Conservation (phyloP, 331 rosid genomes). For the Malus hybrid region DNA sequence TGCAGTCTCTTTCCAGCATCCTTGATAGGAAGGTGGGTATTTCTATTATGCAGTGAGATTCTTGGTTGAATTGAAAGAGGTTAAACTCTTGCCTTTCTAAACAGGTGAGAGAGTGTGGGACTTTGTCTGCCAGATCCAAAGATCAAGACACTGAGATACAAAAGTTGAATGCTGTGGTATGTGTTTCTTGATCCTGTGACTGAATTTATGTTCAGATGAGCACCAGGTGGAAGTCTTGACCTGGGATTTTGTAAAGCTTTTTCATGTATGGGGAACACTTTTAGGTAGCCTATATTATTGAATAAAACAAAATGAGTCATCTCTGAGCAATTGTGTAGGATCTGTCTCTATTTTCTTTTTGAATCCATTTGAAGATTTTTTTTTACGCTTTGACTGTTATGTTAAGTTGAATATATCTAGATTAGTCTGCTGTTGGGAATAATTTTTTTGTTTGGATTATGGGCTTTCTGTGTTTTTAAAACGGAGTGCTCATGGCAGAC, state of each 20-base stretch:
- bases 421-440: too few relatives aligned
- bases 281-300: background rate
- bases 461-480: too few relatives aligned
- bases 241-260: background rate
- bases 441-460: too few relatives aligned
- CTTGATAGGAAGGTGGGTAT: constrained; percentile 81
- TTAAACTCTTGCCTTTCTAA: constrained; percentile 4
- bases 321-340: background rate
- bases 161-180: constrained; percentile 66
- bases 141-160: constrained; percentile 59
- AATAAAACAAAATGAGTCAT: background rate
- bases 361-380: background rate
- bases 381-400: background rate
- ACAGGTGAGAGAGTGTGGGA: constrained; percentile 74
- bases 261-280: background rate
- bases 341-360: background rate
- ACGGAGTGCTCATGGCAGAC: too few relatives aligned
- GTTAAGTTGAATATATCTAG: too few relatives aligned
- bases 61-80: constrained; percentile 10
- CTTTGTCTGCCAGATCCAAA: constrained; percentile 41
- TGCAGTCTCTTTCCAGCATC: constrained; percentile 62
- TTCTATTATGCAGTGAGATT: constrained; percentile 7
- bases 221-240: background rate
- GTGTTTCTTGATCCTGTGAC: constrained; percentile 11
- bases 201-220: background rate